Percentiles rank a stretch among this genome's conserved stretches.
phyloP scores from a whole-genome alignment of 2,329 filamentous ascomycete species.

The Thelonectria rubi region DNA sequence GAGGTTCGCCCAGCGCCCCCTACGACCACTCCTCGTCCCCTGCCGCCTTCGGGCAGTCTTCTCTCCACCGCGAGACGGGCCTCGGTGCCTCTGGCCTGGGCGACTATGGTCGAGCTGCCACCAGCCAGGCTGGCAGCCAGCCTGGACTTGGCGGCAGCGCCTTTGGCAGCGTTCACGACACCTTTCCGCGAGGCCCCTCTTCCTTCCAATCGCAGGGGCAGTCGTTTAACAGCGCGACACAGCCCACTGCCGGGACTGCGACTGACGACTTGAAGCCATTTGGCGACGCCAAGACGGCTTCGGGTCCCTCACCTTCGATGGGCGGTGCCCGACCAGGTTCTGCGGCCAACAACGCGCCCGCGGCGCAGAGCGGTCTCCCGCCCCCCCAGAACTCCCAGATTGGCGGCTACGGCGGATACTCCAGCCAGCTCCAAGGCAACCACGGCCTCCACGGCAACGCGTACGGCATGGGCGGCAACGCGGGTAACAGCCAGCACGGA shows the following conservation, averaged over 20 bases:
- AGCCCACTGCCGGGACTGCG: constrained; percentile 54
- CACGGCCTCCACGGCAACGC: constrained; percentile 64
- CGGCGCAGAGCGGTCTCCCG: constrained; percentile 62
- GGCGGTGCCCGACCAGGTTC: constrained; percentile 66
- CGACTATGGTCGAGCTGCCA: constrained; percentile 62
- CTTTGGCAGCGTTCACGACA: constrained; percentile 64
- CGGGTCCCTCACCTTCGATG: constrained; percentile 66
- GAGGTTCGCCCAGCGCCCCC: constrained; percentile 64
- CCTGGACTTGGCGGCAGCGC: constrained; percentile 60
- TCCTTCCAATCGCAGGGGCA: constrained; percentile 66
- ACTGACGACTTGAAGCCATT: constrained; percentile 68
- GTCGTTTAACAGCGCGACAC: constrained; percentile 61
- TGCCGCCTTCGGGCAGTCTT: constrained; percentile 64
- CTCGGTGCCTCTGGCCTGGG: constrained; percentile 59
- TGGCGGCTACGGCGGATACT: constrained; percentile 65
- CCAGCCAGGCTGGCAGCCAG: constrained; percentile 60
- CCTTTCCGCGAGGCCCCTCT: constrained; percentile 62
- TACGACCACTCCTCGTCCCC: constrained; percentile 66
- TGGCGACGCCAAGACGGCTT: constrained; percentile 62
- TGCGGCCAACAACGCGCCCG: constrained; percentile 62
- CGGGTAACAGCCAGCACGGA: constrained; percentile 60
- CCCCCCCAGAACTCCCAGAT: constrained; percentile 66
- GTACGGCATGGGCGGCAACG: constrained; percentile 63
- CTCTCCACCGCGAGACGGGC: constrained; percentile 61
- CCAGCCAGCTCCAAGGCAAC: constrained; percentile 59